Percentiles rank a stretch among this genome's conserved stretches.
These are phyloP conservation scores for Gossypium turneri DNA, from an alignment of 345 rosid genomes.

Conservation along the genomic window DNA sequence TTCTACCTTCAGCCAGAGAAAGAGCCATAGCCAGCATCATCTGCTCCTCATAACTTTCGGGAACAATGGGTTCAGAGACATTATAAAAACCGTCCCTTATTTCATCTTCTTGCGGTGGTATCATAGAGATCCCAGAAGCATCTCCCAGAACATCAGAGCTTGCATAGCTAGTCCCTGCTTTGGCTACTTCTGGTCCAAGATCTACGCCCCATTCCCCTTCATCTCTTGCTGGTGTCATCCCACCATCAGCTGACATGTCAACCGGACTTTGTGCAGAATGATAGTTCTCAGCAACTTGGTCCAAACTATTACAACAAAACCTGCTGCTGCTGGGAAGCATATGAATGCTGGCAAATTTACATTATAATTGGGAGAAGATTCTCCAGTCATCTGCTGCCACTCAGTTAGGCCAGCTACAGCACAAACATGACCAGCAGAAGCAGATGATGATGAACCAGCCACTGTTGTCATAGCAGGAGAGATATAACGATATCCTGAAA, in stretches of 20 bases:
- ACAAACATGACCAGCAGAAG: conserved; percentile 82
- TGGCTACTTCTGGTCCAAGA: conserved; percentile 50
- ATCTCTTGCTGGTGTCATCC: conserved; percentile 28
- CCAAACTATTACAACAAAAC: conserved; percentile 19
- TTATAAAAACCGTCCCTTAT: conserved; percentile 30
- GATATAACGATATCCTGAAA: conserved; percentile 36
- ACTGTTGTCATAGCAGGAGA: conserved; percentile 36
- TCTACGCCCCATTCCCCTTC: conserved; percentile 55
- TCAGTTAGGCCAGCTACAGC: conserved; percentile 88
- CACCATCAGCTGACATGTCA: conserved; percentile 27
- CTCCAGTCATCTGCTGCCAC: conserved; percentile 68
- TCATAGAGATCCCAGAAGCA: conserved; percentile 31
- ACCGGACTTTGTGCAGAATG: conserved; percentile 29
- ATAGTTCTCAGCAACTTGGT: conserved; percentile 41
- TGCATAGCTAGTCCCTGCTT: conserved; percentile 69
- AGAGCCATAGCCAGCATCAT: conserved; percentile 96
- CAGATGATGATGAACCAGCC: conserved; percentile 58
- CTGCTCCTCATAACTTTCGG: conserved; percentile 92
- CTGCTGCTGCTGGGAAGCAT: conserved; percentile 49
- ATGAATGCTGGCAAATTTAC: conserved; percentile 38
- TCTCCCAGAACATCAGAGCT: conserved; percentile 59
- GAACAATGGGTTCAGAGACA: conserved; percentile 49
- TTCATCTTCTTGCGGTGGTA: conserved; percentile 35
- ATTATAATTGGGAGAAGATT: conserved; percentile 38
- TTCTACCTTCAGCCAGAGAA: conserved; percentile 83